Percentiles rank a stretch among this genome's conserved stretches.
These are phyloP conservation scores for Nakazawaea wickerhamii DNA, from an alignment of 805 yeast species.

Conservation along the genomic window DNA sequence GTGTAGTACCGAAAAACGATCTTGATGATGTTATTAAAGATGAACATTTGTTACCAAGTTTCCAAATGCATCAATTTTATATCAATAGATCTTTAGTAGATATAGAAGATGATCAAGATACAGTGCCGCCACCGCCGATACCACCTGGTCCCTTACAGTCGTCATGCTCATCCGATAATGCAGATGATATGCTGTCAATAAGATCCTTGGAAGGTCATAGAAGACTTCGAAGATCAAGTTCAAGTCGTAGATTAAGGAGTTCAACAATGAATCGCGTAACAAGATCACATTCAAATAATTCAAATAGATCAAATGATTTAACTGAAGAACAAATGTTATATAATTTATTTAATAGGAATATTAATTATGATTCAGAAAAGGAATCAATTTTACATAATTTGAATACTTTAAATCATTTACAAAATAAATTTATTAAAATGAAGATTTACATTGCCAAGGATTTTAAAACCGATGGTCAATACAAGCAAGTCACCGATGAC, in stretches of 20 bases:
- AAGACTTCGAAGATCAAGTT: neutral
- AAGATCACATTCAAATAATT: neutral
- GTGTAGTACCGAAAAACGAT: slow-evolving; percentile 1
- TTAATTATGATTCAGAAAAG: slow-evolving; percentile 13
- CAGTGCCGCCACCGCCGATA: slow-evolving; percentile 8
- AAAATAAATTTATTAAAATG: slow-evolving; percentile 14
- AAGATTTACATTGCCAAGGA: slow-evolving; percentile 10
- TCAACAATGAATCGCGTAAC: neutral
- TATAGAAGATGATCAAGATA: slow-evolving; percentile 4
- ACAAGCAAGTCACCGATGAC: slow-evolving; percentile 10
- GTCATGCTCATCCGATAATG: neutral
- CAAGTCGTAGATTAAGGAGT: slow-evolving; percentile 6
- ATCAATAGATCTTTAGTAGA: slow-evolving; percentile 13
- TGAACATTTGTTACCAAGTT: slow-evolving; percentile 12
- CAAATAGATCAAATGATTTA: slow-evolving; percentile 4
- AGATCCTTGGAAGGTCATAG: slow-evolving; percentile 1
- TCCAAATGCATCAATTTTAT: slow-evolving; percentile 16
- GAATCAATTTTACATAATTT: slow-evolving; percentile 14
- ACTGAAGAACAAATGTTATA: slow-evolving; percentile 10
- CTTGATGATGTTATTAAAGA: neutral
- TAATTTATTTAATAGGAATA: slow-evolving; percentile 7
- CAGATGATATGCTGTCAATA: neutral
- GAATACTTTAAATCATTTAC: slow-evolving; percentile 11
- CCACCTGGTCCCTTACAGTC: neutral
- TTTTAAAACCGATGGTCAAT: neutral